A percentile compares a stretch with the other conserved stretches of the same genome.
Conservation (phyloP, 2,329 filamentous ascomycete species). For the Elsinoe necatrix region DNA sequence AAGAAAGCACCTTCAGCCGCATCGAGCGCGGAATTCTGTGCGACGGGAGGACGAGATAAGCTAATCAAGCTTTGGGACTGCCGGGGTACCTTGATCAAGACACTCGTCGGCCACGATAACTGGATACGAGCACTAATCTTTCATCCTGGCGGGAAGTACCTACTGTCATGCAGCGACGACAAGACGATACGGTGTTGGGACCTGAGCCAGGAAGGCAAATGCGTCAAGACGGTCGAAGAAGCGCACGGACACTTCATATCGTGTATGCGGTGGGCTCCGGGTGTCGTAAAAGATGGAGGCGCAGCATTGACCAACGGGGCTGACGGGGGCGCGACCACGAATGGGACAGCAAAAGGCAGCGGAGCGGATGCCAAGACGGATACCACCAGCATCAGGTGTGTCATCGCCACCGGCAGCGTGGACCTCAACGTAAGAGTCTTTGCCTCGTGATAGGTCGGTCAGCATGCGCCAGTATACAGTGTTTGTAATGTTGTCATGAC, state of each 20-base stretch:
- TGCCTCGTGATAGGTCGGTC: conserved; percentile 41
- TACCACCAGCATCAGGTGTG: conserved; percentile 61
- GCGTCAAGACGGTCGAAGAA: conserved; percentile 71
- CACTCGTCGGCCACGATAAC: conserved; percentile 81
- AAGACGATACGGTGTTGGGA: conserved; percentile 94
- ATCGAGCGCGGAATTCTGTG: conserved; percentile 77
- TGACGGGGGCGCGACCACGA: conserved; percentile 9
- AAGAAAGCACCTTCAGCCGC: conserved; percentile 70
- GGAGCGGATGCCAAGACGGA: conserved; percentile 42
- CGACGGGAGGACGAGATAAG: conserved; percentile 84
- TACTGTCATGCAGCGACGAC: conserved; percentile 79
- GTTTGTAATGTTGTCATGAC: conserved; percentile 12
- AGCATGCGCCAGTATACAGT: conserved; percentile 6
- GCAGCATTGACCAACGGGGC: conserved; percentile 30
- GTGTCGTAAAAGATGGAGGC: conserved; percentile 52
- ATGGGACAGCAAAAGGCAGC: conserved; percentile 39
- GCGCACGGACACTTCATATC: conserved; percentile 78
- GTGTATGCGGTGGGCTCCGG: conserved; percentile 80
- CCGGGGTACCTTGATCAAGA: conserved; percentile 75
- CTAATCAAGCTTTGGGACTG: conserved; percentile 84
- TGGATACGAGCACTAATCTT: conserved; percentile 84
- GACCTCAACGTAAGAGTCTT: conserved; percentile 74
- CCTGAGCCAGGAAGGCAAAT: conserved; percentile 78
- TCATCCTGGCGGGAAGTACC: conserved; percentile 84
- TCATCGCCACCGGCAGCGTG: conserved; percentile 80